phyloP scores from a whole-genome alignment of 2,329 filamentous ascomycete genomes.

The Alternaria triticimaculans region DNA sequence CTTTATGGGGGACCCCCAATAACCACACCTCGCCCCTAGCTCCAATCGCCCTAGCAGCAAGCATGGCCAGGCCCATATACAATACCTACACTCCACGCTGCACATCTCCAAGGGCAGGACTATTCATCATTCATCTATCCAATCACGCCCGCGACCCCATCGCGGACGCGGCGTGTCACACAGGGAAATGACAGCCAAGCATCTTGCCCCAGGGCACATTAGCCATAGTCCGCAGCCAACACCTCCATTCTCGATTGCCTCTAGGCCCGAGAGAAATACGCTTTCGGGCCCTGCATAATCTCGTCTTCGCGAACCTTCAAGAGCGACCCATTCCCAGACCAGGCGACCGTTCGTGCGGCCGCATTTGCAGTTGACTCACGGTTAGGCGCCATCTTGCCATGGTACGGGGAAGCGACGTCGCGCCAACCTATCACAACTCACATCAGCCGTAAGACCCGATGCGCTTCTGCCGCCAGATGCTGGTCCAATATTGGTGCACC shows the following conservation, averaged over 20 bases:
- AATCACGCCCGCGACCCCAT: conserved; percentile 11
- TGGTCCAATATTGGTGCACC: conserved; percentile 15
- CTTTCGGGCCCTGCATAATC: conserved; percentile 14
- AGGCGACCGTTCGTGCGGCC: conserved; percentile 33
- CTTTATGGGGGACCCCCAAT: conserved; percentile 22
- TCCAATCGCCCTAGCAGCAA: conserved; percentile 26
- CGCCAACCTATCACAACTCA: conserved; percentile 35
- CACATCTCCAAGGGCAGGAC: conserved; percentile 20
- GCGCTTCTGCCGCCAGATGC: conserved; percentile 35
- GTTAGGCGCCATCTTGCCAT: conserved; percentile 29
- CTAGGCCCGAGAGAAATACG: background rate
- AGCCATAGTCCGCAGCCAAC: background rate
- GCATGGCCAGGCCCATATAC: conserved; percentile 32
- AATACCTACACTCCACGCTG: conserved; percentile 23
- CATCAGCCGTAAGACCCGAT: conserved; percentile 22
- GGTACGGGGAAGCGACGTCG: conserved; percentile 26
- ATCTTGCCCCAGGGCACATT: conserved; percentile 1
- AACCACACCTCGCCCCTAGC: conserved; percentile 28
- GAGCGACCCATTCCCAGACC: conserved; percentile 16
- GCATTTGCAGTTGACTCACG: conserved; percentile 21
- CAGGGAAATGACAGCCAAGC: conserved; percentile 19
- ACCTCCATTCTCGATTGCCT: background rate
- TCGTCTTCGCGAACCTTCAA: conserved; percentile 12
- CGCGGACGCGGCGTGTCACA: conserved; percentile 14
- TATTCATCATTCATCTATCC: conserved; percentile 15